Base-by-base conservation (phyloP, 345 rosid genomes). In the Nephelium lappaceum region DNA sequence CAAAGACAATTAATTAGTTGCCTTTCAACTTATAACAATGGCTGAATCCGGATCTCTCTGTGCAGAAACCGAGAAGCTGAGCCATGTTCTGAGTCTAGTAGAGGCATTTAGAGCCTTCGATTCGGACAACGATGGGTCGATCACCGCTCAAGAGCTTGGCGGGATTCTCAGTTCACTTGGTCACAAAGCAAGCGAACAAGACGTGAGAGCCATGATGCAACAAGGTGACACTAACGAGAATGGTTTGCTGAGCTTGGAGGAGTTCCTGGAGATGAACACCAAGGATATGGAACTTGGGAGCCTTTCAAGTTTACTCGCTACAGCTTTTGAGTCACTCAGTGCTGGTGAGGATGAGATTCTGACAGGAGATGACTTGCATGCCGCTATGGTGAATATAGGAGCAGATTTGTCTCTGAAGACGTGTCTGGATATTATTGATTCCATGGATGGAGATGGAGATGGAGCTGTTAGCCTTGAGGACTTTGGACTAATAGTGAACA, bases 61-160 rank as follows among this genome's bases (percentile, higher is more conserved):
- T 5, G 76, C 82, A 3, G 90, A 83, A 78, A 79, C 79, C 8
- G 95, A 91, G 83, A 77, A 85, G 21, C 76, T 89, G 62, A 81
- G 75, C 87, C 84, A 88, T 5, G 87, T 87, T 69, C 72, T 82
- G 31, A 75, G 79, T 18, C 88, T 91, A 36, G 77, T 87, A 21
- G 92, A 89, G 81, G 84, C 92, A n/a, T 91, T 91, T 71, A 62
- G 84, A 78, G 92, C 90, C 78, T 91, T 91, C 1, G 95, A 91
- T 67, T 63, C 88, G 0, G 85, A 91, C 81, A 86, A 84, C 12
- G 93, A 91, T 16, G 91, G 91, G 5, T 47, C 70, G n/a, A 88
- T 91, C 70, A 88, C 90, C 1, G 36, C 63, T n/a, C 79, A 86
- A 0, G 95, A 91, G 88, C 85, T 91, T 0, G 90, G 90, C 0